phyloP scores from a whole-genome alignment of 169 alveolate genomes.

The Babesia bovis region DNA sequence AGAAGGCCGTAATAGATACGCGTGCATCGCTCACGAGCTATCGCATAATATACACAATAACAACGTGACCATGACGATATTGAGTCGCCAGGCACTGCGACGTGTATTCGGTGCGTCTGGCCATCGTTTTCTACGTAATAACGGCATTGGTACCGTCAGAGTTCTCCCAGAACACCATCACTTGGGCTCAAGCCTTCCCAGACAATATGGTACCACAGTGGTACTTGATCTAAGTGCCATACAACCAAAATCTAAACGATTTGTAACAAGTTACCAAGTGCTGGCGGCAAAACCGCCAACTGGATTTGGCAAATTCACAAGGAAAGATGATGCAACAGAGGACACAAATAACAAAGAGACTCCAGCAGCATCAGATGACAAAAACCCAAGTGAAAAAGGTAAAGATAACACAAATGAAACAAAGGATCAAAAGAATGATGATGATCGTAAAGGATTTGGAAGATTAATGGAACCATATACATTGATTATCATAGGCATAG shows the following conservation, averaged over 20 bases:
- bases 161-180: not conserved
- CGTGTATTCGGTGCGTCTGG: slow-evolving; percentile 36
- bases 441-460: slow-evolving; percentile 21
- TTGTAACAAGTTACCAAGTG: not conserved
- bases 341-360: not conserved
- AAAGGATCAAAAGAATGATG: slow-evolving; percentile 6
- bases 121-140: slow-evolving; percentile 6
- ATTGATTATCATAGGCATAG: slow-evolving; percentile 50
- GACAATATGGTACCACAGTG: not conserved
- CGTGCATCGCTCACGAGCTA: not conserved
- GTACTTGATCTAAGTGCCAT: not conserved
- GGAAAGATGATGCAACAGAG: slow-evolving; percentile 8
- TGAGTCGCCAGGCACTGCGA: slow-evolving; percentile 20
- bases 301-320: slow-evolving; percentile 68
- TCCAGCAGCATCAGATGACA: not conserved
- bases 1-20: not conserved
- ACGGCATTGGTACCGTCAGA: not conserved
- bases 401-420: slow-evolving; percentile 8
- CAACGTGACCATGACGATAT: not conserved
- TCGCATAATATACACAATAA: not conserved
- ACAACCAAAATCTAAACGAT: not conserved
- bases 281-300: slow-evolving; percentile 51
- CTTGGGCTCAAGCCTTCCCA: not conserved
- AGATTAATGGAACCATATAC: slow-evolving; percentile 59
- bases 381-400: not conserved